Conservation (phyloP, 257 asterid species). For the Jasminum sambac region DNA sequence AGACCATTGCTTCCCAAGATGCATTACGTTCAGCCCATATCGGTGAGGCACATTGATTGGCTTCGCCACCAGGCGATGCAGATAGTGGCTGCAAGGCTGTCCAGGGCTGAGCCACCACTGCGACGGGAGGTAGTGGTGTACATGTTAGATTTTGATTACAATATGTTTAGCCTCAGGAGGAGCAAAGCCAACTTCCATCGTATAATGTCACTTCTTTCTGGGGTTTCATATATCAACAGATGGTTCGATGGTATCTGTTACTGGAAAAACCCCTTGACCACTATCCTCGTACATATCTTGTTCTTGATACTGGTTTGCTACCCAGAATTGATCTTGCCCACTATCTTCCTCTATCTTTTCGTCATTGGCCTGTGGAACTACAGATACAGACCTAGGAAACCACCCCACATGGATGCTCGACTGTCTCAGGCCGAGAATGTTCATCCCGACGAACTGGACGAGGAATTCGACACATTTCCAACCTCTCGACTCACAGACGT, state of each 20-base stretch:
- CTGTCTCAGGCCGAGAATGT: conserved; percentile 77
- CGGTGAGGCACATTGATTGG: conserved; percentile 78
- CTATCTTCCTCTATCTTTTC: conserved; percentile 86
- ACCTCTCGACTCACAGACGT: conserved; percentile 44
- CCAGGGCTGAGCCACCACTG: conserved; percentile 87
- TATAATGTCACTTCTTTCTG: conserved; percentile 59
- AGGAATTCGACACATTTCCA: conserved; percentile 84
- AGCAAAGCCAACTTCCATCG: conserved; percentile 91
- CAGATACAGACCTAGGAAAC: conserved; percentile 64
- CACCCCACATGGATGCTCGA: conserved; percentile 85
- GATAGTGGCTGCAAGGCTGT: conserved; percentile 58
- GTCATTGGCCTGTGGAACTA: conserved; percentile 87
- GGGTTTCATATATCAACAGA: conserved; percentile 36
- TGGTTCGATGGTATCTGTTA: conserved; percentile 73
- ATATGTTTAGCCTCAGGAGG: conserved; percentile 76
- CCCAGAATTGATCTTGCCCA: conserved; percentile 78
- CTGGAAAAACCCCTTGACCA: conserved; percentile 84
- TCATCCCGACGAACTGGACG: conserved; percentile 71
- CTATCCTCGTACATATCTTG: conserved; percentile 70
- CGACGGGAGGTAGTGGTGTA: conserved; percentile 71
- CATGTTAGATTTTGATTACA: conserved; percentile 81
- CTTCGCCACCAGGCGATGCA: conserved; percentile 80
- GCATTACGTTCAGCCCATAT: conserved; percentile 83
- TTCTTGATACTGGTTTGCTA: conserved; percentile 77
- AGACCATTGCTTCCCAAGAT: conserved; percentile 87